phyloP scores from a whole-genome alignment of 1,284 basidiomycete genomes.

The Leccinum fallax region DNA sequence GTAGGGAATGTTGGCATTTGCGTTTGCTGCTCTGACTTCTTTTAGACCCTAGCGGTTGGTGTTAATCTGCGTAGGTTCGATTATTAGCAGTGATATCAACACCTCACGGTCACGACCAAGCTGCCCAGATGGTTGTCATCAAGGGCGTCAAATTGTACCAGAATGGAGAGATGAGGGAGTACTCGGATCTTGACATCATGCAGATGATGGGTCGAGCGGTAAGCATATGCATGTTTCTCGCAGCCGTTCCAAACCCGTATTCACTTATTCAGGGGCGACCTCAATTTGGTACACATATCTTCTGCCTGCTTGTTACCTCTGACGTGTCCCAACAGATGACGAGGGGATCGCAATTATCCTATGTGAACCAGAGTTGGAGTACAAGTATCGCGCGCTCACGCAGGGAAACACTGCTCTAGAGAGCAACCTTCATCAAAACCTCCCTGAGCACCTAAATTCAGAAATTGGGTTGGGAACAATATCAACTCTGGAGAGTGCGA shows the following conservation, averaged over 20 bases:
- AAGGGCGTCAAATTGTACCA: conserved; percentile 79
- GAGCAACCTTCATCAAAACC: conserved; percentile 80
- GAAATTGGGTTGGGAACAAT: conserved; percentile 89
- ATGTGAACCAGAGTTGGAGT: conserved; percentile 73
- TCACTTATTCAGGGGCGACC: conserved; percentile 72
- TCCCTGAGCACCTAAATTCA: conserved; percentile 90
- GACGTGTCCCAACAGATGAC: conserved; percentile 52
- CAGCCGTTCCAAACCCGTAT: neutral
- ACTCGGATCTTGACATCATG: conserved; percentile 81
- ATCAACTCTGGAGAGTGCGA: conserved; percentile 64
- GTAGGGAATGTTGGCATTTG: conserved; percentile 42
- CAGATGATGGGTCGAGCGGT: conserved; percentile 87
- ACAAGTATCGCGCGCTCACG: conserved; percentile 67
- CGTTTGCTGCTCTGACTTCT: conserved; percentile 12
- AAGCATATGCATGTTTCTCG: conserved; percentile 38
- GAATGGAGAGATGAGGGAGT: conserved; percentile 66
- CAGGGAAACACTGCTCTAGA: conserved; percentile 77
- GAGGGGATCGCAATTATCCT: conserved; percentile 80
- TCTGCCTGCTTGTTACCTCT: conserved; percentile 7
- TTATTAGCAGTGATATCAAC: neutral
- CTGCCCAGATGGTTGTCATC: conserved; percentile 80
- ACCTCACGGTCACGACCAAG: conserved; percentile 38
- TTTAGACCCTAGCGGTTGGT: conserved; percentile 83
- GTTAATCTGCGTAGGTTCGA: conserved; percentile 76
- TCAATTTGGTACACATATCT: conserved; percentile 70